Percentiles rank a stretch among this genome's conserved stretches.
phyloP scores from a whole-genome alignment of 345 rosid species.

The Salix exigua region DNA sequence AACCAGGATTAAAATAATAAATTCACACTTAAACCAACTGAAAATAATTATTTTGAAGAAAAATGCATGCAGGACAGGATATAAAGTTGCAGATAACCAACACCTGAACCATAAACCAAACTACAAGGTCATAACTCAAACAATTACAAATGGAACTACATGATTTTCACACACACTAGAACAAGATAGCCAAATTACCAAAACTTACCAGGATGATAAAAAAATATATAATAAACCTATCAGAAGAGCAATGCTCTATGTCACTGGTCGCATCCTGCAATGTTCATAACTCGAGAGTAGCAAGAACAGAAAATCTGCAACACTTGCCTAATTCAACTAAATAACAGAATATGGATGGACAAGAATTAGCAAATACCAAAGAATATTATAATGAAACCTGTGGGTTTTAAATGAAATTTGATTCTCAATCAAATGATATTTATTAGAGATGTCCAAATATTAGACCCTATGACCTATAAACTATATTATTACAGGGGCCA shows the following conservation, averaged over 20 bases:
- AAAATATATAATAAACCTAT: background rate
- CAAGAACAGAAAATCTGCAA: conserved; percentile 3
- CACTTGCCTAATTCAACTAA: background rate
- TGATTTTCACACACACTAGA: background rate
- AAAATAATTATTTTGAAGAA: no score
- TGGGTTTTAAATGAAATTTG: conserved; percentile 12
- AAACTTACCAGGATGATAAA: conserved; percentile 3
- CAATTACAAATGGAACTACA: background rate
- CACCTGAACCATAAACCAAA: no score
- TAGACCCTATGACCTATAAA: no score
- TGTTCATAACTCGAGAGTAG: conserved; percentile 27
- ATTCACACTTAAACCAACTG: background rate
- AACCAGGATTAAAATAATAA: background rate
- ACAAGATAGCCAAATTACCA: background rate
- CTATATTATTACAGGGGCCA: background rate
- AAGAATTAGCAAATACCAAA: conserved; percentile 6
- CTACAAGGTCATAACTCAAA: background rate
- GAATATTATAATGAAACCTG: conserved; percentile 6
- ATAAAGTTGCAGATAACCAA: background rate
- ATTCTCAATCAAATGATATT: conserved; percentile 23
- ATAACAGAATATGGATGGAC: background rate
- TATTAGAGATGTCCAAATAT: conserved; percentile 8
- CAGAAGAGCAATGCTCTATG: background rate
- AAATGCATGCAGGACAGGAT: background rate
- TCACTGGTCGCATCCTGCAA: conserved; percentile 31